A percentile compares a stretch with the other conserved stretches of the same genome.
Evolutionary conservation across 768 basidiomycete genomes (phyloP).

Genomic region (Panaeolus papilionaceus): DNA sequence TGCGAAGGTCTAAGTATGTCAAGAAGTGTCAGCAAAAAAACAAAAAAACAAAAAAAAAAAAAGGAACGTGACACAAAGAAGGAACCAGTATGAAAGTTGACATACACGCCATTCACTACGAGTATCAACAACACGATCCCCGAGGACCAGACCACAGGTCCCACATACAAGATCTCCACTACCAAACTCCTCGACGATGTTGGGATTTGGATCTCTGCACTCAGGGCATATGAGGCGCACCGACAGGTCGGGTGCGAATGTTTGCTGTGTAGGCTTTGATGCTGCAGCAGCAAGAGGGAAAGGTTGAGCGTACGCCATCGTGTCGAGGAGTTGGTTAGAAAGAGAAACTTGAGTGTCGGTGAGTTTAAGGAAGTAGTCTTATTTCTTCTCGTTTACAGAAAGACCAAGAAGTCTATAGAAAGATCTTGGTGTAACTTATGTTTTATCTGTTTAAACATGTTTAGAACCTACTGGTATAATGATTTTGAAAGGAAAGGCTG

Average conservation of each 20-base stretch:
- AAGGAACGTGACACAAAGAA: conserved; percentile 25
- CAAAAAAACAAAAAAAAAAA: background rate
- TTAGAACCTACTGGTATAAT: conserved; percentile 30
- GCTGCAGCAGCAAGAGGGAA: conserved; percentile 77
- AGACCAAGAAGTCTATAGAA: conserved; percentile 30
- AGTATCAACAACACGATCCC: conserved; percentile 96
- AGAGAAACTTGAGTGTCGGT: conserved; percentile 30
- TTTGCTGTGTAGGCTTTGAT: conserved; percentile 58
- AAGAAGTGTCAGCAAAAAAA: conserved; percentile 14
- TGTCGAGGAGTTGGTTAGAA: conserved; percentile 33
- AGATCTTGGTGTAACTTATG: conserved; percentile 27
- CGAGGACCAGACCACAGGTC: conserved; percentile 91
- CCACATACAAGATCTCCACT: conserved; percentile 97
- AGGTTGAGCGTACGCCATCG: conserved; percentile 78
- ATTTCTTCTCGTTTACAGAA: conserved; percentile 19
- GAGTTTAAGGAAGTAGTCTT: conserved; percentile 23
- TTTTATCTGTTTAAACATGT: conserved; percentile 23
- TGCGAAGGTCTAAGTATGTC: conserved; percentile 82
- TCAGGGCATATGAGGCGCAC: conserved; percentile 95
- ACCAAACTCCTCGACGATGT: conserved; percentile 97
- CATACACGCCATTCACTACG: conserved; percentile 97
- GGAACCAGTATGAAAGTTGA: conserved; percentile 30
- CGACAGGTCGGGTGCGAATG: conserved; percentile 82
- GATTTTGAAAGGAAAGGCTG: conserved; percentile 26
- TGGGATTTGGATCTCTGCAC: conserved; percentile 90